These are phyloP conservation scores for Linum tenue DNA, from an alignment of 345 rosid genomes.

Conservation along the genomic window DNA sequence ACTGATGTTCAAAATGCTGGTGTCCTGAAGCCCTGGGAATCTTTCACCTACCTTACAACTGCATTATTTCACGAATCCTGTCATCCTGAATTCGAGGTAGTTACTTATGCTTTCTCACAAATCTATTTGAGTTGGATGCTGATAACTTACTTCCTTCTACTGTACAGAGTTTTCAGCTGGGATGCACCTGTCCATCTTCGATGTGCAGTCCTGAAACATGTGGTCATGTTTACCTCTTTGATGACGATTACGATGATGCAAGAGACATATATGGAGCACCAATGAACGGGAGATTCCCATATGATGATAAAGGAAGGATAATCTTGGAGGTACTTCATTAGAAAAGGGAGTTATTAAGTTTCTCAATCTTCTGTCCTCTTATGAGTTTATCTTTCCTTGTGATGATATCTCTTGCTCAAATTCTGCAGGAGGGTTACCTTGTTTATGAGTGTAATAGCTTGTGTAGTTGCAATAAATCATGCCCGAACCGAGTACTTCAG, in stretches of 20 bases:
- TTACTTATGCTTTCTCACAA: slow-evolving; percentile 1
- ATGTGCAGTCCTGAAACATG: slow-evolving; percentile 62
- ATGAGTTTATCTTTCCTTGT: no score
- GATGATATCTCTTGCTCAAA: slow-evolving; percentile 13
- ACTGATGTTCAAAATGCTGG: slow-evolving; percentile 24
- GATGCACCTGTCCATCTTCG: slow-evolving; percentile 57
- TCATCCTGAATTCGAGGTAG: slow-evolving; percentile 54
- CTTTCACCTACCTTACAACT: slow-evolving; percentile 57
- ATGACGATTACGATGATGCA: slow-evolving; percentile 84
- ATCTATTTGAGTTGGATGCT: not conserved
- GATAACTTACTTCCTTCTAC: slow-evolving; percentile 3
- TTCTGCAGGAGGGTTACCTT: slow-evolving; percentile 87
- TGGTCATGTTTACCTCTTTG: slow-evolving; percentile 91
- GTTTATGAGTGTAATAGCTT: slow-evolving; percentile 86
- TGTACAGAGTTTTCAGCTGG: slow-evolving; percentile 59
- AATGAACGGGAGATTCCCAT: slow-evolving; percentile 71
- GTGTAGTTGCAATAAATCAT: slow-evolving; percentile 67
- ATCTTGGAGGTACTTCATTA: slow-evolving; percentile 62
- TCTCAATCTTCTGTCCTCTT: not conserved
- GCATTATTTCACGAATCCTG: slow-evolving; percentile 45
- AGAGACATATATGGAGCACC: slow-evolving; percentile 72
- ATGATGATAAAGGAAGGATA: slow-evolving; percentile 67
- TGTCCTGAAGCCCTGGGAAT: slow-evolving; percentile 62
- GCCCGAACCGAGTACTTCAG: slow-evolving; percentile 90
- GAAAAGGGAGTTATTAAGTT: not conserved